phyloP scores from a whole-genome alignment of 768 basidiomycete species.

The Epithele typhae region DNA sequence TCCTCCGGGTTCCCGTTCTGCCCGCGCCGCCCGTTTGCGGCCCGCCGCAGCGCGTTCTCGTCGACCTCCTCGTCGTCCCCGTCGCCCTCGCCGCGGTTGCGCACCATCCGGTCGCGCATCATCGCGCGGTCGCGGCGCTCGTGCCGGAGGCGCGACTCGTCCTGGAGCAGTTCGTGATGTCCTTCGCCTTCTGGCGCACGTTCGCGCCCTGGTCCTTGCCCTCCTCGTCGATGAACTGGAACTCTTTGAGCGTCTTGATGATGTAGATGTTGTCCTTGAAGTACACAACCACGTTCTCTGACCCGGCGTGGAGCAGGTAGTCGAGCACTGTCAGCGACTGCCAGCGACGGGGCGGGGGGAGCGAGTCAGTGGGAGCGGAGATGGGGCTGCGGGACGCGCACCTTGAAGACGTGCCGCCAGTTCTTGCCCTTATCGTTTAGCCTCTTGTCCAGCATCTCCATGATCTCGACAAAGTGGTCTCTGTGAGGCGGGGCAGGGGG shows the following conservation, averaged over 20 bases:
- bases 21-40: conserved; percentile 16
- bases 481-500: conserved; percentile 31
- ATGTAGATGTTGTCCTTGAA: conserved; percentile 97
- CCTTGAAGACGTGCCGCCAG: conserved; percentile 99
- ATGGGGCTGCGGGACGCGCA: conserved; percentile 25
- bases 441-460: conserved; percentile 99
- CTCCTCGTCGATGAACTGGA: conserved; percentile 93
- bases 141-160: conserved; percentile 78
- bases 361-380: neutral
- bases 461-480: conserved; percentile 97
- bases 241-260: conserved; percentile 98
- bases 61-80: conserved; percentile 34
- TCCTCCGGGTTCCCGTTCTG: conserved; percentile 50
- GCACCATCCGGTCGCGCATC: conserved; percentile 95
- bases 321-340: conserved; percentile 92
- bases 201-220: conserved; percentile 99
- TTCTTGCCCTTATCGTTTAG: conserved; percentile 99
- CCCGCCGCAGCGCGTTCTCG: conserved; percentile 41
- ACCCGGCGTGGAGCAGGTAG: conserved; percentile 93
- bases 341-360: conserved; percentile 50
- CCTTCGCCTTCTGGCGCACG: conserved; percentile 95
- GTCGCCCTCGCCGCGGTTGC: conserved; percentile 41
- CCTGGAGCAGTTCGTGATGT: conserved; percentile 93
- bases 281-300: conserved; percentile 98
- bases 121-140: conserved; percentile 79